Percentiles rank a stretch among this genome's conserved stretches.
These are phyloP conservation scores for Kodamaea kaohsiungensis DNA, from an alignment of 805 yeast genomes.

Conservation along the genomic window DNA sequence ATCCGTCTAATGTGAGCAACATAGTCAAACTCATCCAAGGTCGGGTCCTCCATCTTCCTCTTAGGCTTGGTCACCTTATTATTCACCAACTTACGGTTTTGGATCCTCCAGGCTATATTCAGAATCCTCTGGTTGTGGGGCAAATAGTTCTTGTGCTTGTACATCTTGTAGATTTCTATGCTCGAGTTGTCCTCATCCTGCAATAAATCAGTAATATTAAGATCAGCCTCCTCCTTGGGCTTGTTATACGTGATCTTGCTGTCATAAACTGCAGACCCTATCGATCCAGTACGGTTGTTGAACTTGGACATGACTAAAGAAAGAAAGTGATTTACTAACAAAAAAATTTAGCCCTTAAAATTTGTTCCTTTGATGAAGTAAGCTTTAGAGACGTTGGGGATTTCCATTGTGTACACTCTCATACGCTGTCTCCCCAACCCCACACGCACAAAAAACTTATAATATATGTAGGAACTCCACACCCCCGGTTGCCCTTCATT, in stretches of 20 bases:
- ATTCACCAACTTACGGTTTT: constrained; percentile 33
- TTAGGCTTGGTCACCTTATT: constrained; percentile 7
- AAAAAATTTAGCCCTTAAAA: neutral
- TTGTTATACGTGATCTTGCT: constrained; percentile 14
- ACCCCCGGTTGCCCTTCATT: neutral
- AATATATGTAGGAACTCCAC: neutral
- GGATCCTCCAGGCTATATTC: constrained; percentile 48
- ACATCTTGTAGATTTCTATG: constrained; percentile 41
- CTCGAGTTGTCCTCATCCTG: constrained; percentile 38
- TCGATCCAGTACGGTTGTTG: neutral
- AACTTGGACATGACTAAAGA: neutral
- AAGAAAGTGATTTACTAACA: neutral
- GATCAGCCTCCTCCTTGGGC: constrained; percentile 10
- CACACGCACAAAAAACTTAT: neutral
- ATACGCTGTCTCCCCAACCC: neutral
- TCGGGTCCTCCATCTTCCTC: constrained; percentile 23
- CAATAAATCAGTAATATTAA: constrained; percentile 21
- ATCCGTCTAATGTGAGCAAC: constrained; percentile 46
- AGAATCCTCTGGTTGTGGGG: constrained; percentile 44
- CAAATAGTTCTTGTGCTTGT: constrained; percentile 39
- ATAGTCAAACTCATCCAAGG: constrained; percentile 44
- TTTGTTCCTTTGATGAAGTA: too few species aligned
- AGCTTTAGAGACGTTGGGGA: too few species aligned
- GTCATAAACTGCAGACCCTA: neutral
- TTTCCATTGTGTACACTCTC: too few species aligned